Base-by-base conservation (phyloP, 2,329 filamentous ascomycete species). In the Purpureocillium lavendulum region DNA sequence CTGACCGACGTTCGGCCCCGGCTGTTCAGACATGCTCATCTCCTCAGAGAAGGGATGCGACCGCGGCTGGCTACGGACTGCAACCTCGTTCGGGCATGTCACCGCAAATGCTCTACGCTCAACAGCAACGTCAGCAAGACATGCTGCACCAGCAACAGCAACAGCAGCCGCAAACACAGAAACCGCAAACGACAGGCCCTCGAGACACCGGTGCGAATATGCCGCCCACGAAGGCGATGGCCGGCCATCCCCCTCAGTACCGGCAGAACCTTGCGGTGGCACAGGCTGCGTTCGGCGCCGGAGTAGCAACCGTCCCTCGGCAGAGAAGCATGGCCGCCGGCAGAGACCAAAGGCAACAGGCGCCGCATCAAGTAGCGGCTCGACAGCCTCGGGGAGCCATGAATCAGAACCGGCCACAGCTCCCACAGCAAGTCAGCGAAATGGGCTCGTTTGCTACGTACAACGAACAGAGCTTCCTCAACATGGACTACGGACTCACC, bases 401-500 rank as follows among this genome's bases (percentile, higher is more conserved):
- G 17, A 35, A 38, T 33, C 44, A 40, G 31, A 48, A 50, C 30
- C 40, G 45, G 14, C 41, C 42, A 13, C 38, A 41, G 30, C 40
- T 45, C 12, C 42, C 46, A n/a, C 15, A 43, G 6, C 40, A 44
- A 12, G 31, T 46, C 10, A 35, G 43, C 7, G 38, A 36, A 24
- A 41, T 53, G 28, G 35, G 30, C 21, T 42, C 46, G 16, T 50
- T 51, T 32, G 45, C 45, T 4, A 37, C 39, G 28, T 56, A 50
- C 32, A 21, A 35, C 4, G 46, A 48, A 18, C 48, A 50, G 29
- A 49, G 39, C 35, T 56, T 55, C 12, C 39, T 54, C 15, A 42
- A 50, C 29, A 51, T 56, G 41, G 49, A 55, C 29, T 53, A 54
- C 24, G 45, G 46, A 11, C 40, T 50, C 7, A 49, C 47, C 11